These are phyloP conservation scores for Lentinula novae-zelandiae DNA, from an alignment of 1,284 basidiomycete species.

Conservation along the genomic window DNA sequence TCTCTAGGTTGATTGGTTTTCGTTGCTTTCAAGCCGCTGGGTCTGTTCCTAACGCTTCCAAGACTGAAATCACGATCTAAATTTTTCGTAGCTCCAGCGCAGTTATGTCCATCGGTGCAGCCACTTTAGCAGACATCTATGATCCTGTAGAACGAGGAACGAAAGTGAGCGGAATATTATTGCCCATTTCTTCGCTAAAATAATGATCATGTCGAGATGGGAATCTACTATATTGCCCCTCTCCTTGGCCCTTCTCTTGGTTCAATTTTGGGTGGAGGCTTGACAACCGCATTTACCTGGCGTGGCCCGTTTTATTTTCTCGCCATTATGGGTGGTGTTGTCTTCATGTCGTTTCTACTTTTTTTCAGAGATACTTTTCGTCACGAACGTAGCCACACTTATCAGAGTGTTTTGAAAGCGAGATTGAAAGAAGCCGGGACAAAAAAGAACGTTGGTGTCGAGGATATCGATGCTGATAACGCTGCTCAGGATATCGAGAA, in stretches of 20 bases:
- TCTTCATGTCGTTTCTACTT: constrained; percentile 56
- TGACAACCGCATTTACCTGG: constrained; percentile 73
- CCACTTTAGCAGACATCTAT: constrained; percentile 79
- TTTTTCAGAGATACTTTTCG: constrained; percentile 84
- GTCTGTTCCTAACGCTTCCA: constrained; percentile 25
- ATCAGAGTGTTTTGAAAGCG: constrained; percentile 56
- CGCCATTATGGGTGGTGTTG: constrained; percentile 55
- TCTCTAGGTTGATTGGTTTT: constrained; percentile 62
- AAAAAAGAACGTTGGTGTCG: constrained; percentile 10
- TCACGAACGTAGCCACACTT: constrained; percentile 72
- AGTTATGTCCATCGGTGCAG: constrained; percentile 77
- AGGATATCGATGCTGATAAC: not conserved
- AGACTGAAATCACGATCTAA: not conserved
- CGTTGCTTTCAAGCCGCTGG: constrained; percentile 66
- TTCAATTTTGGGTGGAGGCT: constrained; percentile 66
- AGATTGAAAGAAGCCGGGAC: constrained; percentile 23
- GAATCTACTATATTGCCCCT: constrained; percentile 68
- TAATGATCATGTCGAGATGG: constrained; percentile 45
- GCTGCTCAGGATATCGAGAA: constrained; percentile 11
- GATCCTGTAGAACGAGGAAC: constrained; percentile 76
- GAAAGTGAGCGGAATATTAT: constrained; percentile 34
- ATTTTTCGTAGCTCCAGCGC: constrained; percentile 57
- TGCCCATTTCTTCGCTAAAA: not conserved
- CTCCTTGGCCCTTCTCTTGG: constrained; percentile 64
- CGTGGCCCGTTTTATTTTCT: constrained; percentile 82